phyloP scores from a whole-genome alignment of 176 grass and related monocot genomes.

The Zizania latifolia region DNA sequence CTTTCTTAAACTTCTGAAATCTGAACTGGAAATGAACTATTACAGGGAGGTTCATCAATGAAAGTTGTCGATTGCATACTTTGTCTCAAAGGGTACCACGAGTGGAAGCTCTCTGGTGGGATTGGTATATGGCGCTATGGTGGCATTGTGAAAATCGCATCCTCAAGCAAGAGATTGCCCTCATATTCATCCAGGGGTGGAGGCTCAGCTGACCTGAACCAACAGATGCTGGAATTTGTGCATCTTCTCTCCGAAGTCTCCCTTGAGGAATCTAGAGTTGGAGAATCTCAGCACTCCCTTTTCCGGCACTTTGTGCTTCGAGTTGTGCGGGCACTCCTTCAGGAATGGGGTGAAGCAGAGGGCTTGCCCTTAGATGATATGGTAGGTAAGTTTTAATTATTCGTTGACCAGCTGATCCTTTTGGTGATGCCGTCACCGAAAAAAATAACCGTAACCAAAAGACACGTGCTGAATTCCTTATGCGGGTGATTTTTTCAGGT shows the following conservation, averaged over 20 bases:
- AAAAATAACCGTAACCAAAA: not conserved
- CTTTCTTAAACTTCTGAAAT: not conserved
- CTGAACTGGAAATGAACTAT: slow-evolving; percentile 11
- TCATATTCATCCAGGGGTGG: slow-evolving; percentile 37
- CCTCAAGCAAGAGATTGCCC: slow-evolving; percentile 39
- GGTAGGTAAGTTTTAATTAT: slow-evolving; percentile 63
- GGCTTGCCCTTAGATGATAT: slow-evolving; percentile 65
- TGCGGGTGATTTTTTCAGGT: slow-evolving; percentile 35
- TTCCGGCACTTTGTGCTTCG: slow-evolving; percentile 60
- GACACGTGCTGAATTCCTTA: slow-evolving; percentile 8
- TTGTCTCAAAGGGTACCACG: slow-evolving; percentile 75
- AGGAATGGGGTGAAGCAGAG: slow-evolving; percentile 53
- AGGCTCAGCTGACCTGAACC: slow-evolving; percentile 38
- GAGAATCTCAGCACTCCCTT: slow-evolving; percentile 40
- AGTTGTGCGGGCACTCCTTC: slow-evolving; percentile 59
- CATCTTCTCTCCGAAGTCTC: slow-evolving; percentile 61
- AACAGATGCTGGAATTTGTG: slow-evolving; percentile 71
- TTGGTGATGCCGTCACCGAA: not conserved
- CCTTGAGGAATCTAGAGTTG: slow-evolving; percentile 60
- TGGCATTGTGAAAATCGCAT: slow-evolving; percentile 69
- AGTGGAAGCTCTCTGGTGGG: slow-evolving; percentile 79
- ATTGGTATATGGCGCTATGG: slow-evolving; percentile 85
- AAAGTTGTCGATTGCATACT: slow-evolving; percentile 94
- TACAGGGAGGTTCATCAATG: slow-evolving; percentile 69
- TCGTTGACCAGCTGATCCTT: not conserved